Evolutionary conservation across 2,329 filamentous ascomycete genomes (phyloP), one percentile per base, ranked within the genome.

Genomic region (Gliomastix tumulicola): DNA sequence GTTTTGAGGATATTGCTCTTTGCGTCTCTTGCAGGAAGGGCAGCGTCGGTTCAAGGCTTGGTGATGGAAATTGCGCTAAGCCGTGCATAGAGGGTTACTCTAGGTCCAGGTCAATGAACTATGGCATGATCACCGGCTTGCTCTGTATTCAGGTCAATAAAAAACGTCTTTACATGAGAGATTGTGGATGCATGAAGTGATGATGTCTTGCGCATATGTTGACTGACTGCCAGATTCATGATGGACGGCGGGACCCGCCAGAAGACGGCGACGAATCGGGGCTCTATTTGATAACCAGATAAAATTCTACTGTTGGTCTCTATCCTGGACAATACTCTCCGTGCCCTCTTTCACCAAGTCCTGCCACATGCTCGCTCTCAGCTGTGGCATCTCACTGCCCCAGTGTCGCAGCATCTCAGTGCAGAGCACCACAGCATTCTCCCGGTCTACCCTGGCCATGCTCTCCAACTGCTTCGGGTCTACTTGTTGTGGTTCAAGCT

Each of bases 361-460:
- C 39, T 68, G 63, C 40, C 79, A 63, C n/a, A 63, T 49, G 12
- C 46, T 52, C 32, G 54, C 53, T 20, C 62, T 59, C 41, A 57
- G 50, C 3, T 60, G 44, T 2, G 65, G 53, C 44, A 77, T 48
- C 7, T 62, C 57, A 2, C 56, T 51, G 0, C 62, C 57, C 15
- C 62, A 59, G 31, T 60, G 63, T 47, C 64, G 66, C 28, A 78
- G 46, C 36, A 82, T 47, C 52, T 79, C 71, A 3, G 67, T 67
- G 4, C 78, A 64, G 39, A 82, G 52, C 1, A 82, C 72, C 17
- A 82, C 55, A 0, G 67, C 74, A 42, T 82, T 82, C 51, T 81
- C 76, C 8, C 75, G 64, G 46, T 82, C 76, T 6, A 74, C 60
- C 41, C 63, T 64, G 2, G 59, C 56, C 60, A 72, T 70, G 30